Conservation (phyloP, 2,329 filamentous ascomycete genomes). For the Fusarium albidum region DNA sequence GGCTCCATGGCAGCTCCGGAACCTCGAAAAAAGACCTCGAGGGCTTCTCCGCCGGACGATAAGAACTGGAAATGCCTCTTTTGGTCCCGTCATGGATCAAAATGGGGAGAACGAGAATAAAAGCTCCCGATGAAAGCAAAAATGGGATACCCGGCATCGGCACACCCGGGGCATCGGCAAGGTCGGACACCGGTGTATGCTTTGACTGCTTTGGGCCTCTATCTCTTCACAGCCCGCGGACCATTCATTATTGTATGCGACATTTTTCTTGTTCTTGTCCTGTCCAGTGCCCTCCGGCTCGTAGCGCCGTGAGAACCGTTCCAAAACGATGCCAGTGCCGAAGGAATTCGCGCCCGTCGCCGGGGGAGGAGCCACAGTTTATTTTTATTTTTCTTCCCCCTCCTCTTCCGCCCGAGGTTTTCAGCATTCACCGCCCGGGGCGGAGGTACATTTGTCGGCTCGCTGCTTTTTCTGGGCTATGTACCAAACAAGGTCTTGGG, state of each 20-base stretch:
- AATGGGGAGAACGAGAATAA: neutral
- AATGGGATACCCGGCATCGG: conserved; percentile 17
- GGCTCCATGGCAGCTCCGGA: conserved; percentile 10
- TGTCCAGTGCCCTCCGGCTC: neutral
- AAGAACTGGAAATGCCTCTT: no score
- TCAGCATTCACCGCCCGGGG: conserved; percentile 24
- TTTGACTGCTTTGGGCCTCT: neutral
- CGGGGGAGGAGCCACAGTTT: conserved; percentile 9
- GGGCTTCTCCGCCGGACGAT: no score
- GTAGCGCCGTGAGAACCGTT: conserved; percentile 4
- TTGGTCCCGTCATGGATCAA: neutral
- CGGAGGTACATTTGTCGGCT: conserved; percentile 9
- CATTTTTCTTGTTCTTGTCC: neutral
- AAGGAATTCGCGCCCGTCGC: conserved; percentile 13
- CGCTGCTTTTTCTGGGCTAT: neutral
- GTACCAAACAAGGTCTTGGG: no score
- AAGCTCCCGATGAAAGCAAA: neutral
- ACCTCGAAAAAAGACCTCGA: neutral
- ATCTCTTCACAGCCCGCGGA: neutral
- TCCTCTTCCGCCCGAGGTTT: conserved; percentile 22
- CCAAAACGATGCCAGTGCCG: conserved; percentile 20
- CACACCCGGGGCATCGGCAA: conserved; percentile 28
- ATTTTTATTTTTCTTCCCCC: conserved; percentile 6
- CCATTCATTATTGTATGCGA: neutral
- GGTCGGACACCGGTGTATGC: conserved; percentile 12